phyloP scores from a whole-genome alignment of 306 rosid genomes.

The Pyrus pyrifolia region DNA sequence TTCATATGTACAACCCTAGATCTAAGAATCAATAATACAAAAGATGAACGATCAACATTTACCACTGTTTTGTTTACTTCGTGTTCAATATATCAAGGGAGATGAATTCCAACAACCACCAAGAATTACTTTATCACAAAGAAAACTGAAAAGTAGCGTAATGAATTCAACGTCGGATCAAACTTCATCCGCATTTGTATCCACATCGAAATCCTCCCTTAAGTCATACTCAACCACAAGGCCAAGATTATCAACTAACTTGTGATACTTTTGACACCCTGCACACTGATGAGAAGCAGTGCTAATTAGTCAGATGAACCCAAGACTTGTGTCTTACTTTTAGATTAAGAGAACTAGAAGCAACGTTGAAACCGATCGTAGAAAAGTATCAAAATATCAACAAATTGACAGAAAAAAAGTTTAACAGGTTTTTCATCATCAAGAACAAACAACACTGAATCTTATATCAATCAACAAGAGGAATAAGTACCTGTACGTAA shows the following conservation, averaged over 20 bases:
- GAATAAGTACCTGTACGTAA: conserved; percentile 63
- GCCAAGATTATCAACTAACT: conserved; percentile 76
- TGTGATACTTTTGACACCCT: conserved; percentile 74
- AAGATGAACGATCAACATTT: not conserved
- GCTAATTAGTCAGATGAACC: conserved; percentile 22
- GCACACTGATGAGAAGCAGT: conserved; percentile 54
- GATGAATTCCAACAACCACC: conserved; percentile 13
- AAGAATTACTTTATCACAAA: conserved; percentile 1
- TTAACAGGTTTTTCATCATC: not conserved
- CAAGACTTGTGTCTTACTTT: not conserved
- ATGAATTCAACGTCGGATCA: conserved; percentile 19
- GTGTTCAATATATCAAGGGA: conserved; percentile 20
- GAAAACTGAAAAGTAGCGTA: not conserved
- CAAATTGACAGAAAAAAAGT: not conserved
- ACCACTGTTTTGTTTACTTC: not conserved
- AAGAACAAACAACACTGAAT: not conserved
- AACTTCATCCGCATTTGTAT: conserved; percentile 39
- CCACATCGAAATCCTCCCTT: conserved; percentile 38
- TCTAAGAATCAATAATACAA: conserved; percentile 25
- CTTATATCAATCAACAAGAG: conserved; percentile 1
- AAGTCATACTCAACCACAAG: conserved; percentile 68
- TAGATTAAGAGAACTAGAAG: not conserved
- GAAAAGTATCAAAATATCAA: not conserved
- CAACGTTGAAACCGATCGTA: not conserved
- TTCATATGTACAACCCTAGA: conserved; percentile 19